Evolutionary conservation across 2,329 filamentous ascomycete species (phyloP), one percentile per base, ranked within the genome.

Genomic region (Trichoderma asperellum): DNA sequence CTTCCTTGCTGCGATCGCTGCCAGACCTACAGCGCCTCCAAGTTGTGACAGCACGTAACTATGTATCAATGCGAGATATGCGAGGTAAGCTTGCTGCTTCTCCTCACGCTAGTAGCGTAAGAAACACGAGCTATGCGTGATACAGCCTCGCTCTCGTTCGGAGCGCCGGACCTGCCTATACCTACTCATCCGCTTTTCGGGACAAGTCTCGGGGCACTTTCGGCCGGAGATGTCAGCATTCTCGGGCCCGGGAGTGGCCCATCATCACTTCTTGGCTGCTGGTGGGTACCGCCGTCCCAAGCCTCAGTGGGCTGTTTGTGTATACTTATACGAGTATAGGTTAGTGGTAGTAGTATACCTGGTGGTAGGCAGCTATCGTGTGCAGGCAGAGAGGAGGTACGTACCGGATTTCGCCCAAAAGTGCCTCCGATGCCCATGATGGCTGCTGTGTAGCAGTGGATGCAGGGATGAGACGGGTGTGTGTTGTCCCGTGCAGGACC

Each of bases 391-490:
- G 37, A 43, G 55, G 58, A 52, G 40, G 66, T 47, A 47, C 49
- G 52, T 14, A 40, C 40, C 24, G 52, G 12, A 52, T 24, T 37
- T 24, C 29, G 27, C 29, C 53, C 68, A 69, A 59, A 69, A 69
- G 68, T 64, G 68, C 67, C 68, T 43, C 68, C 60, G 60, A 69
- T 40, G 21, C 68, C 53, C 68, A 52, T 69, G 68, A 53, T 60
- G 65, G 47, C 57, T 60, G 43, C 61, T 61, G 65, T 61, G 56
- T 60, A 57, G 58, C 58, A 43, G 34, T 61, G 34, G 27, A 24
- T 16, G 47, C 65, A 68, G 57, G 65, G 65, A 61, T 68, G 29
- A 34, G 24, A 57, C 60, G 8, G 60, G 18, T 32, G 32, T 53
- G 32, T 53, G 32, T 8, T 40, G 21, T 21, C 52, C 61, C 29